Percentiles rank a stretch among this genome's conserved stretches.
These are phyloP conservation scores for Discostella stelligeroides DNA, from an alignment of 108 stramenopile genomes.

Conservation along the genomic window DNA sequence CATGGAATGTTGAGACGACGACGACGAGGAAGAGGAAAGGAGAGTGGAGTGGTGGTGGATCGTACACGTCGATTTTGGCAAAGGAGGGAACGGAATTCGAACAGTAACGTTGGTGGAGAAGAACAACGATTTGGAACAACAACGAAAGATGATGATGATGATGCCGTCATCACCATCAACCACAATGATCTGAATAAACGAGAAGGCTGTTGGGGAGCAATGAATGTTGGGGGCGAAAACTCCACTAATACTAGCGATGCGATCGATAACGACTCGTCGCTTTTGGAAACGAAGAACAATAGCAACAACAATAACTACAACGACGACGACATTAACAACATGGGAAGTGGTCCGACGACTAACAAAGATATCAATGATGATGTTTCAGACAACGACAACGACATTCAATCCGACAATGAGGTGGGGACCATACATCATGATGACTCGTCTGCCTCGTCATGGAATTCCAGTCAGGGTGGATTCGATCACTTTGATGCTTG, in stretches of 20 bases:
- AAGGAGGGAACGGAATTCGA: not conserved
- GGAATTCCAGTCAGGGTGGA: slow-evolving; percentile 34
- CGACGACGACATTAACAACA: no score
- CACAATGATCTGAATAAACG: no score
- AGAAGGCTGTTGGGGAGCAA: no score
- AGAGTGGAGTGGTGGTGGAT: not conserved
- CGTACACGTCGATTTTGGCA: not conserved
- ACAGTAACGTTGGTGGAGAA: no score
- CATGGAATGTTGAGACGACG: slow-evolving; percentile 26
- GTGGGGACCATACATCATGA: slow-evolving; percentile 21
- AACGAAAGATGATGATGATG: no score
- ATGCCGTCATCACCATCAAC: no score
- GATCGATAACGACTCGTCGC: not conserved
- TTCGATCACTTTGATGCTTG: slow-evolving; percentile 66
- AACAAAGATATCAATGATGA: no score
- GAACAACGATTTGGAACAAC: no score
- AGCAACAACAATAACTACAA: not conserved
- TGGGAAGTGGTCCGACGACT: no score
- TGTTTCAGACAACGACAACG: slow-evolving; percentile 7
- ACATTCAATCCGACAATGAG: slow-evolving; percentile 29
- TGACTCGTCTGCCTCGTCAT: slow-evolving; percentile 39
- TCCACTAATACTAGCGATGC: not conserved
- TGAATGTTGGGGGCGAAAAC: not conserved
- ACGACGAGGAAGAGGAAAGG: not conserved
- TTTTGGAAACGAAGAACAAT: not conserved